Base-by-base conservation (phyloP, 1,284 basidiomycete genomes). In the Pseudozyma pruni region DNA sequence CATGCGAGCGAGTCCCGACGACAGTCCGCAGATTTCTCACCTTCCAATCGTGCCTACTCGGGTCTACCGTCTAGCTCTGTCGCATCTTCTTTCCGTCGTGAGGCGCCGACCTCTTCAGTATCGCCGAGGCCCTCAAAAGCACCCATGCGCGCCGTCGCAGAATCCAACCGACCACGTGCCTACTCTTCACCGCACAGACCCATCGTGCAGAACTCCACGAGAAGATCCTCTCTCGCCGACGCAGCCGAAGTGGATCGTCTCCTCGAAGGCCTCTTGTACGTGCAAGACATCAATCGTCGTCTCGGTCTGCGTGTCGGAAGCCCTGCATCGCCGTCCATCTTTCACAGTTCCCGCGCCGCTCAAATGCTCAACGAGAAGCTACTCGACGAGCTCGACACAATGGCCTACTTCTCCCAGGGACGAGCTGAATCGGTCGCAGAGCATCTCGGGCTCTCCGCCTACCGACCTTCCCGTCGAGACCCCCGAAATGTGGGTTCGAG, bases 251-350 rank as follows among this genome's bases (percentile, higher is more conserved):
- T 67, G 3, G 69, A 67, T 31, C 50, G 52, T 4, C 48, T 67
- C 9, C 49, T 72, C 29, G 63, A 67, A 8, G 38, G 45, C 11
- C 59, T 72, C 8, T 55, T 57, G 25, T 53, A 68, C 19, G 55
- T 67, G 7, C 62, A 67, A 25, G 63, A 72, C 32, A 57, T 63
- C 50, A 72, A 67, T 20, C 52, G 63, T 9, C 62, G 69, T 16
- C 52, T 68, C 8, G 63, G 63, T 6, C 55, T 67, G 43, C 17
- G 19, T 25, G 31, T 39, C 7, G 39, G 44, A 11, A n/a, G 41
- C 1, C 54, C 51, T 13, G 50, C 62, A 25, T 64, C 61, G 31
- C 59, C 69, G 1, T 49, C 47, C 33, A 37, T 59, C 44, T 46
- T 72, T 27, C 50, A 50, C 7, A 44, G 44, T 34, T 23, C 58